phyloP scores from a whole-genome alignment of 192 early-diverging fungal species.

The Linnemannia zychae region DNA sequence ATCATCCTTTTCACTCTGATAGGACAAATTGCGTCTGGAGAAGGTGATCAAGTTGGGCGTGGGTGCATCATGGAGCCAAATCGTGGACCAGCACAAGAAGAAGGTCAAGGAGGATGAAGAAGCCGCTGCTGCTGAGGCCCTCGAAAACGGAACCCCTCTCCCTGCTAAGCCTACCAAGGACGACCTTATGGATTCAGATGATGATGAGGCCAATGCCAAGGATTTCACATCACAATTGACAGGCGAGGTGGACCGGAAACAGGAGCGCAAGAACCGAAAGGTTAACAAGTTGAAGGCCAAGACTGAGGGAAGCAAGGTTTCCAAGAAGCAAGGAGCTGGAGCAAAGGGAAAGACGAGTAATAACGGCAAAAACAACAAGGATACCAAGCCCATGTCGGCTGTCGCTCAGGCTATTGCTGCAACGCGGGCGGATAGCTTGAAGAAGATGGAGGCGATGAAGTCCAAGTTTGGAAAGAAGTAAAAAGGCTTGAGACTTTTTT shows the following conservation, averaged over 20 bases:
- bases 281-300: constrained; percentile 57
- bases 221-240: constrained; percentile 53
- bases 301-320: constrained; percentile 42
- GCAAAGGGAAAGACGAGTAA: neutral
- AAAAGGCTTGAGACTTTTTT: neutral
- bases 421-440: constrained; percentile 26
- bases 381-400: constrained; percentile 37
- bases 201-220: constrained; percentile 19
- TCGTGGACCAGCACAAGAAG: constrained; percentile 54
- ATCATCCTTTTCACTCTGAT: neutral
- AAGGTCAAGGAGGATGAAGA: constrained; percentile 54
- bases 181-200: constrained; percentile 28
- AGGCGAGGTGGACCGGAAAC: constrained; percentile 55
- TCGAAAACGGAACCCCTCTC: constrained; percentile 40
- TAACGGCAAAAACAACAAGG: constrained; percentile 2
- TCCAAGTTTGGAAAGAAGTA: constrained; percentile 50
- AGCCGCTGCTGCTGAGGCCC: constrained; percentile 37
- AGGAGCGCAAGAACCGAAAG: constrained; percentile 58
- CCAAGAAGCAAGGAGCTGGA: constrained; percentile 19
- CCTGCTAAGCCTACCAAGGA: constrained; percentile 13
- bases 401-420: constrained; percentile 48
- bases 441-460: constrained; percentile 41
- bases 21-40: constrained; percentile 60
- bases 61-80: constrained; percentile 55
- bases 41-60: constrained; percentile 56